phyloP scores from a whole-genome alignment of 139 green algal genomes.

The Chlamydomonas sp. region DNA sequence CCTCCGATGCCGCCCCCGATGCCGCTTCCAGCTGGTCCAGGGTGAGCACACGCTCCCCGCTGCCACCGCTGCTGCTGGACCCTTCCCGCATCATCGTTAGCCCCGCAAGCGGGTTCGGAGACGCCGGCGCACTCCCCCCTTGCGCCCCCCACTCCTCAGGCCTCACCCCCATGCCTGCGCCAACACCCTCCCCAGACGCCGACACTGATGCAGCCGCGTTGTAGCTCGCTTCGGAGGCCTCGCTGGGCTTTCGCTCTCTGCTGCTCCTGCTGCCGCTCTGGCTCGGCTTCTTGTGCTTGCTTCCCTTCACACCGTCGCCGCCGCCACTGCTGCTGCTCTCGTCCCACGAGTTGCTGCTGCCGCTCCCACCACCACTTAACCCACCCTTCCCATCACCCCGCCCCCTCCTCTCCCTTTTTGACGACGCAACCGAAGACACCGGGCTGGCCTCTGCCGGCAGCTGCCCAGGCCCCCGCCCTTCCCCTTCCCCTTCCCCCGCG shows the following conservation, averaged over 20 bases:
- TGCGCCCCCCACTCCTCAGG: background rate
- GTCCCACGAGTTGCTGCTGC: too few relatives aligned
- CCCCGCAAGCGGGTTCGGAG: background rate
- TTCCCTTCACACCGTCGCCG: background rate
- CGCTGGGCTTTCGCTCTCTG: background rate
- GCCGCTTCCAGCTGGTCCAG: slow-evolving; percentile 12
- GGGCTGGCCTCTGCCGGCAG: too few relatives aligned
- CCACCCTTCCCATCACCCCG: too few relatives aligned
- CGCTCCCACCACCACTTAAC: too few relatives aligned
- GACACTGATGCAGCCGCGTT: background rate
- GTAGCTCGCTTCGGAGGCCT: background rate
- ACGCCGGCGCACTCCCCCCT: background rate
- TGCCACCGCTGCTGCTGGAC: slow-evolving; percentile 1
- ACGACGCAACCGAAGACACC: too few relatives aligned
- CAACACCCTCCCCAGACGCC: background rate
- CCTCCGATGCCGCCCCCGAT: too few relatives aligned
- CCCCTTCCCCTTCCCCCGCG: too few relatives aligned
- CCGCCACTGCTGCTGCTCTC: background rate
- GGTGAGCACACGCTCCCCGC: slow-evolving; percentile 3
- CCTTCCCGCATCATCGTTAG: background rate
- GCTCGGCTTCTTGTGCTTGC: background rate
- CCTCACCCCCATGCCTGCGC: too few relatives aligned
- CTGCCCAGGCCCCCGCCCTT: background rate
- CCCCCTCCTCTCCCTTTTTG: too few relatives aligned
- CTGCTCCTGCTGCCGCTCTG: background rate